Base-by-base conservation (phyloP, 2,329 filamentous ascomycete genomes). In the Pseudocercospora fijiensis region DNA sequence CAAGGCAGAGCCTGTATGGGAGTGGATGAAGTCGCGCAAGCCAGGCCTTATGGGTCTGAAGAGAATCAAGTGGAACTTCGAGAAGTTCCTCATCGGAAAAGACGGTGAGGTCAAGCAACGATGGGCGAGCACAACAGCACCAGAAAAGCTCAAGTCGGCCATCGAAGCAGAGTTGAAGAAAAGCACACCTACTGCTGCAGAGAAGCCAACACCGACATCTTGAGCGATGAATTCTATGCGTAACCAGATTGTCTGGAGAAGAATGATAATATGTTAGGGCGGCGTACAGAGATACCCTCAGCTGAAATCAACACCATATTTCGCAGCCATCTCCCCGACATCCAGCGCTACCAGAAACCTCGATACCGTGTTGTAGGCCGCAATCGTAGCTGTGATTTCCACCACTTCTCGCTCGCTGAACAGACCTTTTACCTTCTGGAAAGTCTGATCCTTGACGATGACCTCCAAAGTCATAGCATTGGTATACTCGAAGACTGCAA, bases 21-120 rank as follows among this genome's bases (percentile, higher is more conserved):
- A 90, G 76, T 99, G 85, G 85, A 76, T 89, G 78, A 89, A 89
- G 82, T 78, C 78, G 63, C 80, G 85, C 78, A 89, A 92, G 83
- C 85, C 94, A 0, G 93, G 95, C 22, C 74, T 97, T 61, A 80
- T 98, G 80, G 95, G 95, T 20, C 77, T 98, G 75, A 94, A 96
- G 88, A 80, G 88, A 67, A 84, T 99, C 73, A 97, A 98, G 89
- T 99, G 95, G 95, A 99, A 99, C 82, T 99, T 98, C 82, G 95
- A 99, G 80, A 99, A 99, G 86, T 99, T 97, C 81, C 81, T 99
- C 68, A 83, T 99, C 69, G 90, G 89, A 65, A 85, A 86, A 66
- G 92, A 98, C 78, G 95, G 95, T 26, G 85, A 89, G 80, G 92
- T 98, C 71, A 90, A 90, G 80, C 85, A 85, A 27, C 83, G 95